phyloP scores from a whole-genome alignment of 345 rosid species.

The Dimocarpus longan region DNA sequence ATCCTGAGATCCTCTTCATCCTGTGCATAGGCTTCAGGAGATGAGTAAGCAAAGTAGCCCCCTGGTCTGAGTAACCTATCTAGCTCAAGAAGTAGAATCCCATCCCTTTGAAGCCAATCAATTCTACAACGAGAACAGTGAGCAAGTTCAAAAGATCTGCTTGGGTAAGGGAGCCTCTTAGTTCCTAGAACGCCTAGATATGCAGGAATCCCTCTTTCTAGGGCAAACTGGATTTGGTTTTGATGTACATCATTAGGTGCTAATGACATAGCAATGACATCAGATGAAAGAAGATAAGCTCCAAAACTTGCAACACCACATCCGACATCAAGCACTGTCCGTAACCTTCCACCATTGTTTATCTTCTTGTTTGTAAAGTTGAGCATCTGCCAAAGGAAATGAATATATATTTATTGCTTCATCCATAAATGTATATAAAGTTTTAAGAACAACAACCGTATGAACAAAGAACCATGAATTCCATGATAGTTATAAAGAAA shows the following conservation, averaged over 20 bases:
- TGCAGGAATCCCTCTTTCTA: conserved; percentile 99
- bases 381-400: conserved; percentile 76
- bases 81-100: conserved; percentile 96
- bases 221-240: conserved; percentile 98
- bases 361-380: conserved; percentile 70
- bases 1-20: conserved; percentile 93
- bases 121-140: conserved; percentile 98
- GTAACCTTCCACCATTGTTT: conserved; percentile 72
- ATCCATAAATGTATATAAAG: conserved; percentile 8
- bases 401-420: conserved; percentile 14
- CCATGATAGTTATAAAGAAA: conserved; percentile 1
- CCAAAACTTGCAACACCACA: conserved; percentile 99
- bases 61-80: conserved; percentile 97
- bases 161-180: conserved; percentile 95
- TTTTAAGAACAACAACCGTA: not conserved
- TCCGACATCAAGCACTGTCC: conserved; percentile 97
- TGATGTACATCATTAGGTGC: conserved; percentile 99
- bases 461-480: not conserved
- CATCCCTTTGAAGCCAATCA: conserved; percentile 99
- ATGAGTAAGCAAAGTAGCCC: conserved; percentile 96
- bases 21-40: conserved; percentile 99
- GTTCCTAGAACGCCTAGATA: conserved; percentile 97
- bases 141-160: conserved; percentile 97
- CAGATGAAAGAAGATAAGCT: conserved; percentile 86
- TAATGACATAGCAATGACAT: conserved; percentile 82